These are phyloP conservation scores for Arthrinium phaeospermum DNA, from an alignment of 2,329 filamentous ascomycete genomes.

Conservation along the genomic window DNA sequence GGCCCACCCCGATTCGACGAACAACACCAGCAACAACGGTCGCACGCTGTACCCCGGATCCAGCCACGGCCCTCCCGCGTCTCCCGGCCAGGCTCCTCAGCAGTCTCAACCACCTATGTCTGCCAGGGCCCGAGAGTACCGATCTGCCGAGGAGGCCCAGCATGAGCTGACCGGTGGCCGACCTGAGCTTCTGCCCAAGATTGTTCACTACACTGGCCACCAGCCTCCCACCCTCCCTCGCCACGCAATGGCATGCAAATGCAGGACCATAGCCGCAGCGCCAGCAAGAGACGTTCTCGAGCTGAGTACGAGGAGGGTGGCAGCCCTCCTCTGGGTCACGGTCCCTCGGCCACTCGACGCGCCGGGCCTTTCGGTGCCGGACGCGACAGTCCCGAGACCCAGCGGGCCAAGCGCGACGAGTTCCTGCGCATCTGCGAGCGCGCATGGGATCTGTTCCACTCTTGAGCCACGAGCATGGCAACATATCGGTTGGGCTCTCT, in stretches of 20 bases:
- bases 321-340: conserved; percentile 79
- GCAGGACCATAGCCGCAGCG: conserved; percentile 61
- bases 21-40: conserved; percentile 34
- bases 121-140: conserved; percentile 81
- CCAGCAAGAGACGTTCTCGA: conserved; percentile 75
- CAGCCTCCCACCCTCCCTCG: conserved; percentile 90
- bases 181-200: conserved; percentile 87
- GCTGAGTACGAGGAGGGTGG: conserved; percentile 94
- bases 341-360: conserved; percentile 64
- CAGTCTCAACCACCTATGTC: conserved; percentile 57
- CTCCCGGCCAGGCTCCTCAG: conserved; percentile 71
- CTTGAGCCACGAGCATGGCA: conserved; percentile 53
- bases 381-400: conserved; percentile 81
- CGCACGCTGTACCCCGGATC: conserved; percentile 64
- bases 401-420: conserved; percentile 87
- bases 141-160: conserved; percentile 94
- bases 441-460: conserved; percentile 98
- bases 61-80: conserved; percentile 73
- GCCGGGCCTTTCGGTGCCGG: conserved; percentile 78
- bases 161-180: conserved; percentile 89
- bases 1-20: conserved; percentile 56
- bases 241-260: conserved; percentile 61
- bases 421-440: conserved; percentile 85
- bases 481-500: conserved; percentile 20
- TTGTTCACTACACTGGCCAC: conserved; percentile 94